phyloP scores from a whole-genome alignment of 805 yeast genomes.

The Ogataea philodendri region DNA sequence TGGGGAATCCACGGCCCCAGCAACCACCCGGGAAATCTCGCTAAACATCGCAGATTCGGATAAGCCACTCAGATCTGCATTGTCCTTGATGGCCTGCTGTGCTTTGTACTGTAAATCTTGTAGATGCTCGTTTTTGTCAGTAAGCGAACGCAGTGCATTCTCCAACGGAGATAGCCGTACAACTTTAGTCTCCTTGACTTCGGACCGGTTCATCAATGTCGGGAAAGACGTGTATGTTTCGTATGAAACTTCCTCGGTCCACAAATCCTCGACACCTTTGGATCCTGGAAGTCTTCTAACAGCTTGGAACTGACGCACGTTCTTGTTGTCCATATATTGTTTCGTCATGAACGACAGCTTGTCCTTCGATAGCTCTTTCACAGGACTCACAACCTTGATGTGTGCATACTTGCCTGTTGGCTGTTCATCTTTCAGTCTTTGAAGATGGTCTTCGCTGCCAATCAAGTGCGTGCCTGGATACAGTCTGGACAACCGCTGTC shows the following conservation, averaged over 20 bases:
- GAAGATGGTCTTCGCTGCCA: conserved; percentile 53
- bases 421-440: conserved; percentile 44
- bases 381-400: conserved; percentile 71
- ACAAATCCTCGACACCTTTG: conserved; percentile 66
- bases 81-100: conserved; percentile 42
- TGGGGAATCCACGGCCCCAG: conserved; percentile 90
- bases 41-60: conserved; percentile 44
- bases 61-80: conserved; percentile 25
- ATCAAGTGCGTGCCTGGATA: conserved; percentile 82
- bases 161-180: conserved; percentile 76
- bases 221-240: conserved; percentile 79
- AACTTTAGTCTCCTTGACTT: conserved; percentile 48
- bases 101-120: conserved; percentile 63
- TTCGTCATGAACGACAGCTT: conserved; percentile 60
- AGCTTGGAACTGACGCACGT: conserved; percentile 66
- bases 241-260: conserved; percentile 87
- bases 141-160: conserved; percentile 70
- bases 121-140: conserved; percentile 69
- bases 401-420: conserved; percentile 73
- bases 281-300: conserved; percentile 73
- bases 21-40: conserved; percentile 65
- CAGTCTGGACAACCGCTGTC: conserved; percentile 66
- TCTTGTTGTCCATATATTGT: conserved; percentile 72
- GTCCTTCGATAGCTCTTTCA: conserved; percentile 41
- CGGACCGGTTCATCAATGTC: conserved; percentile 81